phyloP scores from a whole-genome alignment of 2,329 filamentous ascomycete genomes.

The Cladosporium halotolerans region DNA sequence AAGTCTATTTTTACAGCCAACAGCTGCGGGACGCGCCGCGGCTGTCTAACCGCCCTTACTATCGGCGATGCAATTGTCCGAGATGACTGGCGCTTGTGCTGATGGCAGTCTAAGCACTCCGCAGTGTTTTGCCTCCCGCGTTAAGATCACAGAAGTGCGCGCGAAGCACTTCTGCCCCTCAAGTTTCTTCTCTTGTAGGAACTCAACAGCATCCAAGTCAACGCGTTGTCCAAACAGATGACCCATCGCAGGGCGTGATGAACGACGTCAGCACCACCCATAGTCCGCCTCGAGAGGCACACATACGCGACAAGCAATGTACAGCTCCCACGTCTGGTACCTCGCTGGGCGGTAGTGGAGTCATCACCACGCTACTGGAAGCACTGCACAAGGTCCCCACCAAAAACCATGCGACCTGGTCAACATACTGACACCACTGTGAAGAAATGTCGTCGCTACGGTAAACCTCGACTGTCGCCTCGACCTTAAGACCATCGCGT shows the following conservation, averaged over 20 bases:
- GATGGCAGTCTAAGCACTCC: not conserved
- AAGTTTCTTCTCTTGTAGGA: not conserved
- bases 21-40: no score
- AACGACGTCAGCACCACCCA: no score
- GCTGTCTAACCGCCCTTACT: no score
- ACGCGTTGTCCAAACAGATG: not conserved
- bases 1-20: no score
- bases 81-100: not conserved
- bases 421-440: not conserved
- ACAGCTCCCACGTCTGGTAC: not conserved
- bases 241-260: not conserved
- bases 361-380: not conserved
- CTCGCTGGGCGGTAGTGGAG: not conserved
- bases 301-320: not conserved
- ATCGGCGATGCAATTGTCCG: not conserved
- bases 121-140: not conserved
- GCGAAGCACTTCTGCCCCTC: not conserved
- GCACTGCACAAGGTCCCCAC: not conserved
- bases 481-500: slow-evolving; percentile 82
- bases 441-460: slow-evolving; percentile 76
- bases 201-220: no score
- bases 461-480: slow-evolving; percentile 85
- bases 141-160: not conserved
- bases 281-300: not conserved
- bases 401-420: not conserved